Evolutionary conservation across 2,329 filamentous ascomycete genomes (phyloP), one percentile per base, ranked within the genome.

Genomic region (Biscogniauxia sp.): DNA sequence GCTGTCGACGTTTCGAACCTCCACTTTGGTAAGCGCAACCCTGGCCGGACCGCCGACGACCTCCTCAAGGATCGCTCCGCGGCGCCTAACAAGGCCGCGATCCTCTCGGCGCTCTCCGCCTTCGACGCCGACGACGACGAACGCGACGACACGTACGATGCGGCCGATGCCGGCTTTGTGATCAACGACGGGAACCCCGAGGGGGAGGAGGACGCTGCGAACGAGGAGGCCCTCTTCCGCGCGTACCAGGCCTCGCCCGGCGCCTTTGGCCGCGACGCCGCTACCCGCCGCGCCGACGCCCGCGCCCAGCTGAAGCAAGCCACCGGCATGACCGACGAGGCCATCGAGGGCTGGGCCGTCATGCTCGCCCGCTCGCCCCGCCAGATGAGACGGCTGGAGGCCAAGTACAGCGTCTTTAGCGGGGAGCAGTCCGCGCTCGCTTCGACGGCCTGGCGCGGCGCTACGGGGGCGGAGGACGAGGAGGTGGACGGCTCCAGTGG

Each of bases 91-190:
- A 97, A 96, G 77, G 91, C 92, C 0, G 89, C 92, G 11, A 97
- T 97, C 68, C 79, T 97, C 23, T 91, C 93, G 2, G 94, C 94
- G 0, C 84, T 98, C 2, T 92, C 92, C 17, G 84, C 89, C 0
- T 97, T 98, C 67, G 93, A 98, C 76, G 89, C 89, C 0, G 94
- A 98, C 69, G 95, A 98, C 67, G 95, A 99, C 73, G 95, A 99
- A 77, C 86, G 93, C 41, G 95, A 99, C 74, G 95, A 99, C 74
- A 98, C 94, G 0, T 99, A 99, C 72, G 95, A 99, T 69, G 87
- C 89, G 1, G 92, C 88, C 55, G 95, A 98, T 71, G 92, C 98
- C 1, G 95, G 95, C 41, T 93, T 94, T 20, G 91, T 91, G 0
- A 88, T 97, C 2, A 93, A 97, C 68, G 81, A 83, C 19, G 80